Evolutionary conservation across 1,284 basidiomycete genomes (phyloP).

Genomic region (Porogramme epimiltina): DNA sequence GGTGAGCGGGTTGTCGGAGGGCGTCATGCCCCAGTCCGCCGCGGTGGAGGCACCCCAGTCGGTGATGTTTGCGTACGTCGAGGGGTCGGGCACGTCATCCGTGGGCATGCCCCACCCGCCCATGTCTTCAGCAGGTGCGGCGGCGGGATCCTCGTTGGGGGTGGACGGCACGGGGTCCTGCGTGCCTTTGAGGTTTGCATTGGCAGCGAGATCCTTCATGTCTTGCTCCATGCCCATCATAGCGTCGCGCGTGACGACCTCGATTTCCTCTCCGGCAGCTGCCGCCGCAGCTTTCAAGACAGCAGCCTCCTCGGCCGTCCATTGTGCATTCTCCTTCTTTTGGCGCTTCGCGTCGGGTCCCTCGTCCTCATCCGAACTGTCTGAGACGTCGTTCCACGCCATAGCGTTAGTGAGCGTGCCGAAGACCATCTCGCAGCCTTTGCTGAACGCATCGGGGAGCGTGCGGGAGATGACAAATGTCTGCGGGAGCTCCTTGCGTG

Average conservation of each 20-base stretch:
- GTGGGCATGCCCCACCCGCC: neutral
- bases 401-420: constrained; percentile 39
- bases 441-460: constrained; percentile 54
- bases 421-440: constrained; percentile 48
- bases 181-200: constrained; percentile 11
- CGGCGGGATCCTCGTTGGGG: neutral
- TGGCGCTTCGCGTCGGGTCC: constrained; percentile 27
- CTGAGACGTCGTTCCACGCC: constrained; percentile 4
- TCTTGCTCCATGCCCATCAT: constrained; percentile 21
- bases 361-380: constrained; percentile 9
- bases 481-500: constrained; percentile 57
- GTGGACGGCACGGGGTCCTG: constrained; percentile 4
- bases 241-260: constrained; percentile 24
- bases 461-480: constrained; percentile 51
- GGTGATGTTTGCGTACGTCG: constrained; percentile 2
- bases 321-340: constrained; percentile 18
- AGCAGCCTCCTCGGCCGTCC: neutral
- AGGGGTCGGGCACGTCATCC: too few relatives aligned
- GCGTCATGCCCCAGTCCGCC: constrained; percentile 23
- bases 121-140: neutral
- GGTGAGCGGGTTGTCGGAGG: constrained; percentile 32
- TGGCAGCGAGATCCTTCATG: constrained; percentile 14
- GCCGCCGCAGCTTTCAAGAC: constrained; percentile 19
- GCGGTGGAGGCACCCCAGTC: constrained; percentile 12
- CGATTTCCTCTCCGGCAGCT: constrained; percentile 9